Percentiles rank a stretch among this genome's conserved stretches.
These are phyloP conservation scores for Rhizophora apiculata DNA, from an alignment of 345 rosid species.

Conservation along the genomic window DNA sequence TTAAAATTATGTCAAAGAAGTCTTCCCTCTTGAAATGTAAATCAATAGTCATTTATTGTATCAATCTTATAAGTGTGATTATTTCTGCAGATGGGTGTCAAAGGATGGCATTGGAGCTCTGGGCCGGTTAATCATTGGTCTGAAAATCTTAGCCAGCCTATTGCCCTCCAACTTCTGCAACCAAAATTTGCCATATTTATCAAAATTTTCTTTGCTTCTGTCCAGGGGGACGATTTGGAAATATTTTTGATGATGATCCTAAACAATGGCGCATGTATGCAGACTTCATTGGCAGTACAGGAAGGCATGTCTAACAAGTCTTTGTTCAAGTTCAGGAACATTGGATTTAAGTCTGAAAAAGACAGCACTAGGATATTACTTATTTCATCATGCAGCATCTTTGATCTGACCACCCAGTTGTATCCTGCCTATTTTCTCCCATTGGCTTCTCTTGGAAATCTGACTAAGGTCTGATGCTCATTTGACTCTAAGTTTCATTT, in stretches of 20 bases:
- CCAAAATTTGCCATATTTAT: neutral
- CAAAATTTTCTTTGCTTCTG: slow-evolving; percentile 24
- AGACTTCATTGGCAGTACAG: slow-evolving; percentile 95
- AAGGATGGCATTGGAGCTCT: slow-evolving; percentile 98
- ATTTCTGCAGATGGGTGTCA: slow-evolving; percentile 83
- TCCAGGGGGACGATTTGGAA: slow-evolving; percentile 90
- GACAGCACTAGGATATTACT: slow-evolving; percentile 2
- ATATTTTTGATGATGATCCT: slow-evolving; percentile 93
- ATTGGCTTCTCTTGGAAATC: slow-evolving; percentile 92
- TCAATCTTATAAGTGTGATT: slow-evolving; percentile 22
- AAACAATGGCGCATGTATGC: slow-evolving; percentile 99
- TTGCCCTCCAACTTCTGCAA: too few species aligned
- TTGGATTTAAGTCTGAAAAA: slow-evolving; percentile 6
- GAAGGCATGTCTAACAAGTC: slow-evolving; percentile 51
- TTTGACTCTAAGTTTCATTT: too few species aligned
- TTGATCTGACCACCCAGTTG: slow-evolving; percentile 79
- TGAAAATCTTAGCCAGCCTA: slow-evolving; percentile 24
- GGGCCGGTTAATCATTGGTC: slow-evolving; percentile 91
- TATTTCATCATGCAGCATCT: slow-evolving; percentile 59
- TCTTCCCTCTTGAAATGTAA: neutral
- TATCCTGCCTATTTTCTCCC: slow-evolving; percentile 90
- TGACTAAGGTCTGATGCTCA: slow-evolving; percentile 59
- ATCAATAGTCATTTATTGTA: slow-evolving; percentile 10
- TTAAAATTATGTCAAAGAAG: neutral
- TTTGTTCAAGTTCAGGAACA: slow-evolving; percentile 8